Evolutionary conservation across 345 rosid genomes (phyloP), one percentile per base, ranked within the genome.

Genomic region (Hirschfeldia incana): DNA sequence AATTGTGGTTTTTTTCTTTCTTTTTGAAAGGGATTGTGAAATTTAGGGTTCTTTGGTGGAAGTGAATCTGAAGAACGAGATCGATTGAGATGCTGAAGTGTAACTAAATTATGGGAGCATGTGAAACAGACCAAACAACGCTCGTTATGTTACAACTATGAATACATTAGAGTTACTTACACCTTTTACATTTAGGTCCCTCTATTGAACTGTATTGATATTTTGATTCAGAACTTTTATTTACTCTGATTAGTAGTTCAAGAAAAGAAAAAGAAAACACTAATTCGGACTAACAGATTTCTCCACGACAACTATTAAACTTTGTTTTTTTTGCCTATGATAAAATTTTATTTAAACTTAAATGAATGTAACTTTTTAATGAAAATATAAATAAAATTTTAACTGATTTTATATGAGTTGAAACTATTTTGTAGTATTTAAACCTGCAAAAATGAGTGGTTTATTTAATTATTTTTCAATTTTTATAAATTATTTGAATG

Each of bases 31-130:
- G 78, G 67, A 59, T 59, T 61, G 63, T 62, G 80, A 76, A 61
- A 71, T 11, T 16, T 78, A 72, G 81, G 81, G 81, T 72, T 78
- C 72, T 78, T 64, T 27, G 11, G n/a, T 64, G 65, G 37, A 71
- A 72, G 32, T 65, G 76, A 78, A 78, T 78, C 81, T 71, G 80
- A 51, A 55, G 55, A 64, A 36, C 32, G 4, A 5, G 13, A 5
- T 49, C 59, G 70, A 70, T 13, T 70, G 49, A 71, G 72, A 61
- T 42, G 28, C 33, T 6, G 11, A 32, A 49, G 6, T 5, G 57
- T 49, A 49, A 49, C 57, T 49, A n/a, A 51, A 51, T 51, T 51
- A 51, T 51, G 57, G 57, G 17, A 51, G 57, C 57, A 51, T 51
- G 16, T 51, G 57, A 51, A 51, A 51, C 57, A 51, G n/a, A n/a